Conservation (phyloP, 805 yeast genomes). For the Teunomyces panamensis region DNA sequence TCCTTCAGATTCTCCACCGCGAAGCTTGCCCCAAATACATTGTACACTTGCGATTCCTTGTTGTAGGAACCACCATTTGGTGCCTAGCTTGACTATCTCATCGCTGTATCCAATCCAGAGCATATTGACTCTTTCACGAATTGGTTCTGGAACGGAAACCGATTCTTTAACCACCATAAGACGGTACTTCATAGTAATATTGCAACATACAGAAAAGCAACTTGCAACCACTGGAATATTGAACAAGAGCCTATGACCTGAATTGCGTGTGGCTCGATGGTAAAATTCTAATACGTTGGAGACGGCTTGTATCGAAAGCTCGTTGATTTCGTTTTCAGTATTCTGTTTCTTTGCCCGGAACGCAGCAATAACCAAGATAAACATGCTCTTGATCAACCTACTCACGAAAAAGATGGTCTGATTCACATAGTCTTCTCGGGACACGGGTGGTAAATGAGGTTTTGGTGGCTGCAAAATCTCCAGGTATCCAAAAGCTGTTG, state of each 20-base stretch:
- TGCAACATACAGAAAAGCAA: constrained; percentile 16
- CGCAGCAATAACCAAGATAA: constrained; percentile 12
- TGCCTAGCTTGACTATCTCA: background rate
- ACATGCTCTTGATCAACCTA: constrained; percentile 23
- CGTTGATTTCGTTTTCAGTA: constrained; percentile 23
- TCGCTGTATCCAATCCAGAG: constrained; percentile 3
- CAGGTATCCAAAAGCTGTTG: background rate
- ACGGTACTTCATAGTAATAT: background rate
- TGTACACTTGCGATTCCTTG: constrained; percentile 2
- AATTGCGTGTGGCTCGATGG: constrained; percentile 13
- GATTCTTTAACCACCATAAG: background rate
- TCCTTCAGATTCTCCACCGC: background rate
- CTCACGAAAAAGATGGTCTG: constrained; percentile 23
- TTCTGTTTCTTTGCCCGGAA: constrained; percentile 14
- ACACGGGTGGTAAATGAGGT: background rate
- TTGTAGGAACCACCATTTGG: constrained; percentile 6
- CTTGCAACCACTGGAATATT: constrained; percentile 25
- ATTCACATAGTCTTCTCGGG: constrained; percentile 12
- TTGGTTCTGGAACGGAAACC: background rate
- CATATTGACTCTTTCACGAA: background rate
- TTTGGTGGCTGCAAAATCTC: background rate
- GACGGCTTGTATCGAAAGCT: constrained; percentile 19
- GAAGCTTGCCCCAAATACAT: background rate
- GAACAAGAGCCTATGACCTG: constrained; percentile 7
- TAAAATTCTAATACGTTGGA: constrained; percentile 24